These are phyloP conservation scores for Talaromyces thailandensis DNA, from an alignment of 495 filamentous ascomycete species.

Conservation along the genomic window DNA sequence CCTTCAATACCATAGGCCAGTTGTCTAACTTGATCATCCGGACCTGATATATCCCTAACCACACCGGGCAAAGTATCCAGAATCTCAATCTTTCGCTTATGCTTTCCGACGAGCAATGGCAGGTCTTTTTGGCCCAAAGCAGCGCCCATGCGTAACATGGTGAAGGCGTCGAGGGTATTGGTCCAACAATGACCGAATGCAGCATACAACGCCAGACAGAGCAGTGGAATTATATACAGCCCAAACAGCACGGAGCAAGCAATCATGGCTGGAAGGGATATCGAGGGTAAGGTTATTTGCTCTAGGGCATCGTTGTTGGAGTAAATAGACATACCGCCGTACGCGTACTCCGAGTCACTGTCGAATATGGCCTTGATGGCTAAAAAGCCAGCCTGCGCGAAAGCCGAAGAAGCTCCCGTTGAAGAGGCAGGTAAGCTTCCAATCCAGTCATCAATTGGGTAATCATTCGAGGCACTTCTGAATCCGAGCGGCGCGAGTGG, in stretches of 20 bases:
- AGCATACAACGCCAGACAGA: constrained; percentile 16
- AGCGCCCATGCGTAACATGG: constrained; percentile 20
- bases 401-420: neutral
- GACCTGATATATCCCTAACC: constrained; percentile 11
- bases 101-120: constrained; percentile 10
- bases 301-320: neutral
- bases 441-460: neutral
- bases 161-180: constrained; percentile 16
- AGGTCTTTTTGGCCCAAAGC: constrained; percentile 10
- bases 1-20: constrained; percentile 3
- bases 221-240: constrained; percentile 10
- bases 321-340: neutral
- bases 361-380: constrained; percentile 4
- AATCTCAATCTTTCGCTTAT: constrained; percentile 5
- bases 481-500: neutral
- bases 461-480: no score
- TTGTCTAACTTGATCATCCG: constrained; percentile 5
- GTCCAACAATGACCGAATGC: constrained; percentile 14
- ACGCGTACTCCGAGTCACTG: neutral
- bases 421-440: neutral
- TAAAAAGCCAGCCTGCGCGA: neutral
- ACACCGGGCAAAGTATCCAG: constrained; percentile 13
- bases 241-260: neutral
- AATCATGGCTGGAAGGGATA: neutral
- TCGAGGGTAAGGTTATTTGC: neutral